Percentiles rank a stretch among this genome's conserved stretches.
These are phyloP conservation scores for Pythium dissimile DNA, from an alignment of 352 stramenopile genomes.

Conservation along the genomic window DNA sequence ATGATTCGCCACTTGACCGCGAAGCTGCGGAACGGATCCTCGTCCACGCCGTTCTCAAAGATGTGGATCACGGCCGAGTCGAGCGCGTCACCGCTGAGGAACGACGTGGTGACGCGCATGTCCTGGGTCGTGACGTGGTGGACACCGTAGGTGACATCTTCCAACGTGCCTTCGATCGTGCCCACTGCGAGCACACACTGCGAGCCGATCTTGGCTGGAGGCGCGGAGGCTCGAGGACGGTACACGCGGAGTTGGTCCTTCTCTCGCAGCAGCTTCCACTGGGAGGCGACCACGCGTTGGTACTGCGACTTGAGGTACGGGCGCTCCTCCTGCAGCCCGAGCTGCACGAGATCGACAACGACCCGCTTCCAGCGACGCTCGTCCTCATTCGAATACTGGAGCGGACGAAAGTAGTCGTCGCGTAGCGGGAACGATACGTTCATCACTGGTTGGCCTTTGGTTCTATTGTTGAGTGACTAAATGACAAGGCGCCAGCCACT, in stretches of 20 bases:
- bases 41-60: conserved; percentile 15
- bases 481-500: no score
- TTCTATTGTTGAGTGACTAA: no score
- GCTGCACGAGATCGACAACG: conserved; percentile 11
- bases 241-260: conserved; percentile 26
- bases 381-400: conserved; percentile 14
- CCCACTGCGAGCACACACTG: conserved; percentile 18
- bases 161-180: conserved; percentile 25
- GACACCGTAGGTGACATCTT: conserved; percentile 25
- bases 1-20: conserved; percentile 27
- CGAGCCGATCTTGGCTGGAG: not conserved
- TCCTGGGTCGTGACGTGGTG: conserved; percentile 21
- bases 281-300: not conserved
- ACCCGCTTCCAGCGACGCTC: conserved; percentile 11
- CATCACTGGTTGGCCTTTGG: no score
- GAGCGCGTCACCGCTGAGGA: conserved; percentile 19
- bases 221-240: conserved; percentile 1
- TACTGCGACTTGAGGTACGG: conserved; percentile 4
- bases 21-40: conserved; percentile 20
- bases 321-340: conserved; percentile 8
- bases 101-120: conserved; percentile 22
- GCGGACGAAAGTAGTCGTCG: conserved; percentile 20
- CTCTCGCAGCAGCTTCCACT: conserved; percentile 18
- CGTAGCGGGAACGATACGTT: conserved; percentile 23
- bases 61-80: conserved; percentile 23